Evolutionary conservation across 371 early-diverging fungal species (phyloP), one percentile per base, ranked within the genome.

Genomic region (Blakeslea trispora): DNA sequence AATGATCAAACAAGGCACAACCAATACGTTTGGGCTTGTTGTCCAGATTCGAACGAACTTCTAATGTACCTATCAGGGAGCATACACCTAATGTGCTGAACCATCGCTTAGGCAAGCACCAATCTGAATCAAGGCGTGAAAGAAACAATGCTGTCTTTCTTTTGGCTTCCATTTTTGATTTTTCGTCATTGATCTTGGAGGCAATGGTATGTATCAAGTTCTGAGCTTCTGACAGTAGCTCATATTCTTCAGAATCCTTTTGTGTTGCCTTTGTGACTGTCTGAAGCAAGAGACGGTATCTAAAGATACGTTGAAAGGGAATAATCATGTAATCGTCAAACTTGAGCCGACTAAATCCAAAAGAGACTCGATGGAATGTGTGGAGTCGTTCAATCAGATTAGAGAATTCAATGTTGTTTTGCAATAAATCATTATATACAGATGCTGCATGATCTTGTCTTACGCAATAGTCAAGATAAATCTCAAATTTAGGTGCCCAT

Each of bases 1-100:
- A 81, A 19, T 77, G 65, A 4, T 76, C 69, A 47, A 84, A 84
- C 17, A 84, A 47, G 19, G 81, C 77, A 42, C 83, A 82, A 0
- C 84, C 81, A 22, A 66, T 50, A 10, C 75, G 63, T 28, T 70
- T 71, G 0, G 60, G 44, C 9, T 67, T 64, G 35, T 60, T 59
- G 13, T 66, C 50, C 17, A 50, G 41, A 5, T 40, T 39, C 18
- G 57, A 62, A 5, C 68, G 67, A 10, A 79, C 66, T 41, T 79
- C 76, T 34, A 79, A 23, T 0, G 79, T 75, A 15, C 79, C 79
- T 43, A 74, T 70, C 17, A 79, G 39, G 0, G 58, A 22, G 23
- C 74, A 68, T 1, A 51, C 53, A 1, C 79, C 79, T n/a, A 79
- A 55, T n/a, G 67, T 55, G 28, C 59, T 64, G 40, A 71, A 65